Percentiles rank a stretch among this genome's conserved stretches.
phyloP scores from a whole-genome alignment of 2,329 filamentous ascomycete genomes.

The Exophiala lecanii-corni region DNA sequence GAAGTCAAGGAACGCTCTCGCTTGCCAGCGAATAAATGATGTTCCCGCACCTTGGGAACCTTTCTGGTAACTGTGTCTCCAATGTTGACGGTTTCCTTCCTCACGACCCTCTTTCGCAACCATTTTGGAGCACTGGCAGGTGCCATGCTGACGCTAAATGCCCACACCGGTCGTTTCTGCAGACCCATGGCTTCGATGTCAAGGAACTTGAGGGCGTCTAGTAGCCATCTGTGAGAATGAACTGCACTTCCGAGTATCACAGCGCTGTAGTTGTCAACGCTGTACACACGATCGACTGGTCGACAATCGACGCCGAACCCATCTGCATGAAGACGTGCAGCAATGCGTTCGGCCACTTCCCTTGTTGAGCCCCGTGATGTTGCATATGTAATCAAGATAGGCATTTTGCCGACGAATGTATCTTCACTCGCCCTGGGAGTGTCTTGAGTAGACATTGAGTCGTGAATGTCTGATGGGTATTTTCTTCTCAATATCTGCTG shows the following conservation, averaged over 20 bases:
- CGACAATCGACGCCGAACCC: constrained; percentile 22
- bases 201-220: constrained; percentile 20
- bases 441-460: no score
- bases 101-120: constrained; percentile 10
- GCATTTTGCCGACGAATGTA: constrained; percentile 6
- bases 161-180: constrained; percentile 16
- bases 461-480: no score
- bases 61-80: constrained; percentile 8
- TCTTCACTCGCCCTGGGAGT: no score
- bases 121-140: constrained; percentile 8
- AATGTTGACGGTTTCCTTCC: constrained; percentile 9
- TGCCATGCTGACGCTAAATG: constrained; percentile 20
- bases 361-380: constrained; percentile 18
- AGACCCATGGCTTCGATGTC: constrained; percentile 21
- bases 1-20: constrained; percentile 12
- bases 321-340: constrained; percentile 15
- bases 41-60: constrained; percentile 18
- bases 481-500: no score
- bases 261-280: constrained; percentile 21
- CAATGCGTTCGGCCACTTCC: constrained; percentile 20
- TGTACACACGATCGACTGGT: constrained; percentile 21
- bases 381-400: constrained; percentile 19
- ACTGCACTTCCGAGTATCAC: constrained; percentile 22
- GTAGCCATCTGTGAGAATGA: constrained; percentile 12
- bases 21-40: constrained; percentile 20